Conservation (phyloP, 164 flowering plant species). For the Liriodendron chinense region DNA sequence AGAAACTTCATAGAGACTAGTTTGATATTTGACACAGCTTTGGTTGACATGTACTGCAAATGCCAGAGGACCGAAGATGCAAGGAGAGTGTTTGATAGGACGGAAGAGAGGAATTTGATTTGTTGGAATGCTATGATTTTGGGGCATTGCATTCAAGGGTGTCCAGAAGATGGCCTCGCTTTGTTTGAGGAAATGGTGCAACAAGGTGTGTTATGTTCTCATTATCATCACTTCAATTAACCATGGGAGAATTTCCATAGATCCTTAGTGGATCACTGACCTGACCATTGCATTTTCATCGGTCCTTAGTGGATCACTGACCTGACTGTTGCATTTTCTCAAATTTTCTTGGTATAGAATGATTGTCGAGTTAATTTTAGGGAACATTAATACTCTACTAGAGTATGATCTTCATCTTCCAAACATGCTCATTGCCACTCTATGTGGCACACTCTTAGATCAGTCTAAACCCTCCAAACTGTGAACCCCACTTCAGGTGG, state of each 20-base stretch:
- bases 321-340: too few species aligned
- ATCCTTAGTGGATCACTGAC: too few species aligned
- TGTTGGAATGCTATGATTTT: slow-evolving; percentile 82
- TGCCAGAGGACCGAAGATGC: slow-evolving; percentile 48
- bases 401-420: too few species aligned
- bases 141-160: slow-evolving; percentile 69
- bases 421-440: too few species aligned
- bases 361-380: too few species aligned
- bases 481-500: too few species aligned
- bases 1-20: slow-evolving; percentile 23
- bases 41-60: slow-evolving; percentile 74
- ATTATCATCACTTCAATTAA: neutral
- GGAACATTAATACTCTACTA: too few species aligned
- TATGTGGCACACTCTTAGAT: too few species aligned
- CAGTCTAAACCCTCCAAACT: too few species aligned
- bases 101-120: slow-evolving; percentile 45
- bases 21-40: slow-evolving; percentile 47
- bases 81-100: slow-evolving; percentile 41
- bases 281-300: too few species aligned
- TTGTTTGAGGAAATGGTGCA: slow-evolving; percentile 45
- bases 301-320: too few species aligned
- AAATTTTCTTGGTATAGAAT: too few species aligned
- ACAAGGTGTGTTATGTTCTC: neutral
- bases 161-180: slow-evolving; percentile 51
- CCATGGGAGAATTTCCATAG: neutral